Evolutionary conservation across 768 basidiomycete genomes (phyloP).

Genomic region (Fistulinella prunicolor): DNA sequence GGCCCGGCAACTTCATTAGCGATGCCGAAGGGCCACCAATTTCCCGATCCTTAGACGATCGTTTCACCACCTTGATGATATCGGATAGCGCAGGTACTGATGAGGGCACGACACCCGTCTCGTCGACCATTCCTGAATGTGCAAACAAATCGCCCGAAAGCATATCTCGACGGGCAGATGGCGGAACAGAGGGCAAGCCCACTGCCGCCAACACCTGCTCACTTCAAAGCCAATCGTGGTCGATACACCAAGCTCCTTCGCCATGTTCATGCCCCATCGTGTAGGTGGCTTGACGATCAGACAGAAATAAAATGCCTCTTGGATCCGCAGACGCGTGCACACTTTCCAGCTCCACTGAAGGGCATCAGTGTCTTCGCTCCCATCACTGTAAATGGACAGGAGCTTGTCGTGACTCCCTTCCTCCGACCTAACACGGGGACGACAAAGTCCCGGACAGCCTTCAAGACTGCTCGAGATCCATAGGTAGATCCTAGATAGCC

Average conservation of each 20-base stretch:
- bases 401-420: conserved; percentile 70
- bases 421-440: conserved; percentile 80
- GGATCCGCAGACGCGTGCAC: conserved; percentile 63
- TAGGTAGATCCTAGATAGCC: conserved; percentile 58
- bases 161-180: conserved; percentile 55
- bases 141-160: conserved; percentile 66
- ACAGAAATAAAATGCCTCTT: conserved; percentile 80
- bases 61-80: conserved; percentile 46
- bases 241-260: conserved; percentile 31
- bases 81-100: conserved; percentile 32
- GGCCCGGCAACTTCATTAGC: conserved; percentile 60
- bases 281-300: conserved; percentile 40
- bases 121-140: conserved; percentile 36
- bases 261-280: conserved; percentile 34
- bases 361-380: conserved; percentile 39
- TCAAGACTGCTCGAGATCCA: conserved; percentile 79
- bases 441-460: conserved; percentile 78
- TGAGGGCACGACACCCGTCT: conserved; percentile 20
- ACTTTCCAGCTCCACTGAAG: conserved; percentile 82
- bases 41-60: conserved; percentile 46
- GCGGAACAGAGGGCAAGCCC: conserved; percentile 47
- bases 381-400: conserved; percentile 47
- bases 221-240: conserved; percentile 43
- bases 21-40: conserved; percentile 39
- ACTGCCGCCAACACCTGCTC: conserved; percentile 58